A percentile compares a stretch with the other conserved stretches of the same genome.
phyloP scores from a whole-genome alignment of 1,284 basidiomycete species.

The Ceratobasidium sp. region DNA sequence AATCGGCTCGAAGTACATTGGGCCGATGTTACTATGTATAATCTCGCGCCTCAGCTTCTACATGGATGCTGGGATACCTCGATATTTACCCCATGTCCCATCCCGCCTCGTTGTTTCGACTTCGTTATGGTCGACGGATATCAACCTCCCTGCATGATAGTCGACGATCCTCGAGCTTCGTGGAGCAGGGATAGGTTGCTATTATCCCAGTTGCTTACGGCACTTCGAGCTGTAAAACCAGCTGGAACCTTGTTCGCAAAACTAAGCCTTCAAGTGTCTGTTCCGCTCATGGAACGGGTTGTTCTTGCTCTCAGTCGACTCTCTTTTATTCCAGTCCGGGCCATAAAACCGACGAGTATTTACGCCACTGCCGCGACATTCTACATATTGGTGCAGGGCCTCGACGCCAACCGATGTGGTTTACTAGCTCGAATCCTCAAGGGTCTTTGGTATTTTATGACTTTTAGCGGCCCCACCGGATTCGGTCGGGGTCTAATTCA shows the following conservation, averaged over 20 bases:
- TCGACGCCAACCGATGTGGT: neutral
- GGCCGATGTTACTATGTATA: conserved; percentile 43
- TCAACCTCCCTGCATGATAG: conserved; percentile 49
- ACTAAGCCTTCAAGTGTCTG: conserved; percentile 55
- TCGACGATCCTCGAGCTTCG: conserved; percentile 23
- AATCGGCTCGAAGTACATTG: conserved; percentile 38
- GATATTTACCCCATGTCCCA: conserved; percentile 33
- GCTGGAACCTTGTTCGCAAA: conserved; percentile 58
- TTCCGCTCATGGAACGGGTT: conserved; percentile 54
- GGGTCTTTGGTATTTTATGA: conserved; percentile 44
- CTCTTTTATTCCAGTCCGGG: conserved; percentile 18
- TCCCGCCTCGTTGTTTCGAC: conserved; percentile 51
- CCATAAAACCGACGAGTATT: conserved; percentile 55
- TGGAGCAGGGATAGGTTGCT: conserved; percentile 53
- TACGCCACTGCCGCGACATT: conserved; percentile 55
- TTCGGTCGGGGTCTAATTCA: conserved; percentile 30
- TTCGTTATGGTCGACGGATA: conserved; percentile 59
- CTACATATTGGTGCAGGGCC: conserved; percentile 49
- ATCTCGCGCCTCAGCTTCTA: conserved; percentile 28
- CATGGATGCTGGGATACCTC: conserved; percentile 36
- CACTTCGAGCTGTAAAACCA: conserved; percentile 52
- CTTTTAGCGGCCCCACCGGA: conserved; percentile 22
- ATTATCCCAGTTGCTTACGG: conserved; percentile 57
- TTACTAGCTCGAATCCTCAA: conserved; percentile 24
- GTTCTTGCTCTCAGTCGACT: conserved; percentile 54